Evolutionary conservation across 345 rosid genomes (phyloP), one percentile per base, ranked within the genome.

Genomic region (Tarenaya hassleriana): DNA sequence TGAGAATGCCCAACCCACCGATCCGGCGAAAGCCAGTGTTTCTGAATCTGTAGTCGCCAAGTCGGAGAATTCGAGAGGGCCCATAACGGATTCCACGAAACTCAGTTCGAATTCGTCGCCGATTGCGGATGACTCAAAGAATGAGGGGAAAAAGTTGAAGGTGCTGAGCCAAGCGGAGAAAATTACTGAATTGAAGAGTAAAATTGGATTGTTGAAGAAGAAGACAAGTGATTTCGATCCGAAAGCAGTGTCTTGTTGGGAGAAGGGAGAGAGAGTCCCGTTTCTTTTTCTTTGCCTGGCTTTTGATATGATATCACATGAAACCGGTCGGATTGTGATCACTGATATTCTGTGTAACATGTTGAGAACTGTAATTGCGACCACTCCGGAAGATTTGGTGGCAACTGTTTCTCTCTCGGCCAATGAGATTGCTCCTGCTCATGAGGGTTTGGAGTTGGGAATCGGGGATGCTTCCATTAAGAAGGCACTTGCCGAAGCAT

Each of bases 391-490:
- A 9, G 98, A 88, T 72, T 75, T 88, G 80, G 53, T 75, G 16
- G 69, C 85, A 0, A 70, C 70, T 16, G 94, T 92, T 18, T 88
- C 84, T 66, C 73, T 88, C 50, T 58, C 82, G 20, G 95, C 90
- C 1, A 79, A 83, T 60, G 77, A 75, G 75, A 60, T 92, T 60
- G 90, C 97, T 0, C 88, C 98, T 5, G 84, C 97, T 13, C 97
- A 88, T 37, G 91, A 88, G 54, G 98, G 97, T n/a, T 35, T 88
- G 52, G 97, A 88, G 67, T 69, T 92, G 54, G 97, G 98, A 34
- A 83, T 85, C 34, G 97, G 97, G 45, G 95, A 88, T 39, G 78
- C 85, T 1, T 72, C 77, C 15, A 77, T 92, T 59, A 78, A 83
- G 16, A 85, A 83, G 62, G 97, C 95, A 0, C 79, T 92, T 2